A percentile compares a stretch with the other conserved stretches of the same genome.
These are phyloP conservation scores for Boletus hoseneyae DNA, from an alignment of 1,284 basidiomycete genomes.

Conservation along the genomic window DNA sequence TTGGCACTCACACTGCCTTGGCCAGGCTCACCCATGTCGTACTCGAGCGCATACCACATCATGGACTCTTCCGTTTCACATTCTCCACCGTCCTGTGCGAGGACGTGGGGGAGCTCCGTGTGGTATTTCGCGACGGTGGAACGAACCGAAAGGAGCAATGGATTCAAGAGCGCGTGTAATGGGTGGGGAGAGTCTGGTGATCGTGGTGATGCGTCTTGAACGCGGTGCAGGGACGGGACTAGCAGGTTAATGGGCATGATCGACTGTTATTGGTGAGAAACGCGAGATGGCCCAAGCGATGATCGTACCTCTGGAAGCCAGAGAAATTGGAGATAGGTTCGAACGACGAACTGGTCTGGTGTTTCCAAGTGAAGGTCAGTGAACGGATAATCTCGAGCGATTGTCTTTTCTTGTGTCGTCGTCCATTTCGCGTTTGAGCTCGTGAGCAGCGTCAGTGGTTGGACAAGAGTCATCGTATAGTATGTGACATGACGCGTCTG, in stretches of 20 bases:
- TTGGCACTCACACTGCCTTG: slow-evolving; percentile 17
- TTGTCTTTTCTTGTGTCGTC: slow-evolving; percentile 45
- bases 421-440: slow-evolving; percentile 40
- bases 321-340: slow-evolving; percentile 67
- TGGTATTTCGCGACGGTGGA: slow-evolving; percentile 59
- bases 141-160: slow-evolving; percentile 57
- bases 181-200: slow-evolving; percentile 41
- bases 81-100: slow-evolving; percentile 52
- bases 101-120: slow-evolving; percentile 53
- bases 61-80: slow-evolving; percentile 64
- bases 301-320: slow-evolving; percentile 66
- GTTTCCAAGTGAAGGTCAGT: slow-evolving; percentile 36
- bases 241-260: slow-evolving; percentile 61
- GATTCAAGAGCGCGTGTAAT: slow-evolving; percentile 53
- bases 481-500: too few species aligned
- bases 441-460: slow-evolving; percentile 18
- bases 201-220: slow-evolving; percentile 30
- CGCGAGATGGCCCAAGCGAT: not conserved
- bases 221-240: slow-evolving; percentile 51
- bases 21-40: slow-evolving; percentile 44
- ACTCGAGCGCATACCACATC: slow-evolving; percentile 67
- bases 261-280: slow-evolving; percentile 43
- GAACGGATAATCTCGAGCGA: slow-evolving; percentile 49
- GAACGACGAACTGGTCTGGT: slow-evolving; percentile 45
- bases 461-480: slow-evolving; percentile 20